Evolutionary conservation across 768 basidiomycete genomes (phyloP), one percentile per base, ranked within the genome.

Genomic region (Suillus cothurnatus): DNA sequence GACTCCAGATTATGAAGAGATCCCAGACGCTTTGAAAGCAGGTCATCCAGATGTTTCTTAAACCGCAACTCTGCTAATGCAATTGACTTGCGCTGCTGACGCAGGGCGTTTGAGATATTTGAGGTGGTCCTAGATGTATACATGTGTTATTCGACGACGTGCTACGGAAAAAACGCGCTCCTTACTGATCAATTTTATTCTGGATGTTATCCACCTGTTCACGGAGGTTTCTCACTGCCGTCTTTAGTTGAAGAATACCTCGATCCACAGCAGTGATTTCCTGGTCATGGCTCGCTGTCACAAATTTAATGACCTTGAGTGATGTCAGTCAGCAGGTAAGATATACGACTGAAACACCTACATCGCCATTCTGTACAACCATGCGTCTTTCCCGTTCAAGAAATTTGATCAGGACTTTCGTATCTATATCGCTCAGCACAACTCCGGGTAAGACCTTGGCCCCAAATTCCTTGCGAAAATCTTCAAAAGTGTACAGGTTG

Each of bases 201-300:
- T 95, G 90, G 38, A 97, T 77, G 14, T 80, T 80, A 11, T 88
- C 83, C 0, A 96, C 82, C 72, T 96, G 94, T 5, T 77, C 72
- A 59, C 89, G 85, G 15, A 98, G 74, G 66, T 86, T 88, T 60
- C 78, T 72, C 32, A 95, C 83, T 0, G 92, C 93, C 0, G 76
- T 81, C 76, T 91, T 89, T 62, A 98, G 83, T 67, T 94, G 90
- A 6, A 98, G 78, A 19, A 96, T 87, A 12, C 96, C 93, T 49
- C 77, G 81, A 71, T 99, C 96, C 5, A 95, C 85, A n/a, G 87
- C 83, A 21, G 89, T 90, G 56, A 98, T 86, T 61, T 77, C 81
- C 21, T 75, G 76, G 39, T 72, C 68, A 31, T 64, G 61, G n/a
- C 76, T 79, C 45, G 76, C 79, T 1, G 66, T 62, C 1, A 91